Conservation (phyloP, 768 basidiomycete genomes). For the Phlegmacium glaucopus region DNA sequence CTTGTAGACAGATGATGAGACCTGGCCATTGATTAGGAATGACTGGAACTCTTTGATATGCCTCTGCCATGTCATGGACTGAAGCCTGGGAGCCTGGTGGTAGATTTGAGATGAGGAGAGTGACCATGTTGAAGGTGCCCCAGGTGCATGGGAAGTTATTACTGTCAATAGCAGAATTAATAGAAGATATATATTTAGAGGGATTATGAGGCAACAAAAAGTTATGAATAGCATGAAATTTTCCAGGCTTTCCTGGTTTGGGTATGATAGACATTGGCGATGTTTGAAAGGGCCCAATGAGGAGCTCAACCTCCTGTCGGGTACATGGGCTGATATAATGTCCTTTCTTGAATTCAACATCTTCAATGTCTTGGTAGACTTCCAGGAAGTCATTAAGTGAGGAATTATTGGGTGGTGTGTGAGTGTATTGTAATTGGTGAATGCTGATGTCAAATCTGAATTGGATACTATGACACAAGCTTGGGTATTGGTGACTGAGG, state of each 20-base stretch:
- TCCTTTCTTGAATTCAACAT: slow-evolving; percentile 28
- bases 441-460: slow-evolving; percentile 34
- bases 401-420: slow-evolving; percentile 30
- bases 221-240: slow-evolving; percentile 34
- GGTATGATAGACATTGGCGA: too few relatives aligned
- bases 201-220: slow-evolving; percentile 26
- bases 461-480: slow-evolving; percentile 17
- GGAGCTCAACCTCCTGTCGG: too few relatives aligned
- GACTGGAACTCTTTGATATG: slow-evolving; percentile 31
- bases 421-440: slow-evolving; percentile 22
- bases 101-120: slow-evolving; percentile 26
- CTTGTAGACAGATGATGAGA: slow-evolving; percentile 16
- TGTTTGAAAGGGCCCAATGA: too few relatives aligned
- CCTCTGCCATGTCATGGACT: too few relatives aligned
- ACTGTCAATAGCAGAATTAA: slow-evolving; percentile 31
- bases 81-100: too few relatives aligned
- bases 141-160: slow-evolving; percentile 37
- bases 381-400: slow-evolving; percentile 5
- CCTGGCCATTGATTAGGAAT: slow-evolving; percentile 34
- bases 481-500: slow-evolving; percentile 22
- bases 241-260: slow-evolving; percentile 29
- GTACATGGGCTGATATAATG: too few relatives aligned
- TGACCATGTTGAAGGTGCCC: slow-evolving; percentile 37
- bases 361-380: slow-evolving; percentile 15
- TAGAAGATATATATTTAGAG: slow-evolving; percentile 14